Evolutionary conservation across 441 rosid species (phyloP), one percentile per base, ranked within the genome.

Genomic region (Pelargonium cotyledonis): DNA sequence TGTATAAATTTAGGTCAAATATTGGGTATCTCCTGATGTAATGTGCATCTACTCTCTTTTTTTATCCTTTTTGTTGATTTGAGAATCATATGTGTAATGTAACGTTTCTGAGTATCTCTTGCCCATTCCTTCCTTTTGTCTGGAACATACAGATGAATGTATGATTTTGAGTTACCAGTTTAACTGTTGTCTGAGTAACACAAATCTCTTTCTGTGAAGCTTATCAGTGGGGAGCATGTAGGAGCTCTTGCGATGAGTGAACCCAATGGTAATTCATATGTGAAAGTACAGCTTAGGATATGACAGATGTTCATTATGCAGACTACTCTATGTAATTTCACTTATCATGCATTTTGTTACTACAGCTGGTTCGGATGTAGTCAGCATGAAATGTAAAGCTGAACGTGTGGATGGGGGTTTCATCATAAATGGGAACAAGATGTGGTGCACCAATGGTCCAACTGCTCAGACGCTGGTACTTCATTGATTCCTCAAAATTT

Each of bases 361-460:
- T 71, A 73, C 86, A 91, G 99, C 96, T 73, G 99, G 98, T 60
- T 94, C 98, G 65, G 97, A 94, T 75, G 92, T 94, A 78, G 96
- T 91, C 71, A 80, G 97, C 85, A 86, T 94, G 97, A 94, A 94
- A 81, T 91, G 96, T 81, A 91, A 87, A 80, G 98, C 98, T 78
- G 96, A 89, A 16, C 84, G 82, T 69, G 95, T 85, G 41, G 90
- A 88, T 81, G 97, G 96, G 53, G 97, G 99, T 49, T 91, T 82
- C 81, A 60, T 86, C 55, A 68, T 91, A 63, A 91, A 87, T 75
- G 97, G 99, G 69, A 91, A 86, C 84, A 94, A 94, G 80, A 94
- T 94, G 99, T 94, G 99, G 97, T 94, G 99, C 84, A 94, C 97
- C 29, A 94, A 94, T 85, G 99, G 99, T 70, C 97, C 97, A 10